phyloP scores from a whole-genome alignment of 345 rosid genomes.

The Nephelium lappaceum region DNA sequence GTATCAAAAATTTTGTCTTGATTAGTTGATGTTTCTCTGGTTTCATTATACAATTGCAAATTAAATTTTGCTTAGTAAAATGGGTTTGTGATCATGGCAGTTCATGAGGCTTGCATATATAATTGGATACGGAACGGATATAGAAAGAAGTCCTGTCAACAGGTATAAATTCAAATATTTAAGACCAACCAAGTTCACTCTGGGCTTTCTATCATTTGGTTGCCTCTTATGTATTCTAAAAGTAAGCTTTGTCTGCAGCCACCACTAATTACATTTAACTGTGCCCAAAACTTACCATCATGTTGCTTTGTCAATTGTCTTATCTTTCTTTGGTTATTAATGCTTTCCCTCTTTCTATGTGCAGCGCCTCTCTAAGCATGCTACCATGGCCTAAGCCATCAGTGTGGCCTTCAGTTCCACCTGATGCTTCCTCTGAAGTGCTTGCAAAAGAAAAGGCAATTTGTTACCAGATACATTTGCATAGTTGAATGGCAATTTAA shows the following conservation, averaged over 20 bases:
- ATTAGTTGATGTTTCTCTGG: conserved; percentile 11
- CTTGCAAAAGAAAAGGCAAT: conserved; percentile 94
- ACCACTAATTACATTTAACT: neutral
- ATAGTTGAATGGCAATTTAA: neutral
- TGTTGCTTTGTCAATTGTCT: conserved; percentile 14
- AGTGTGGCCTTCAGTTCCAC: conserved; percentile 92
- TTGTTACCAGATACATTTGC: conserved; percentile 22
- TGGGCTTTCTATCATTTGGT: conserved; percentile 13
- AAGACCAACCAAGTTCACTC: neutral
- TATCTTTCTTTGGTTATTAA: conserved; percentile 18
- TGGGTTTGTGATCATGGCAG: conserved; percentile 53
- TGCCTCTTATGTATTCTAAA: neutral
- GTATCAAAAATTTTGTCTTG: neutral
- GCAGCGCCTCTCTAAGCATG: conserved; percentile 98
- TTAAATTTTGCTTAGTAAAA: conserved; percentile 21
- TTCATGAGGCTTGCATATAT: conserved; percentile 95
- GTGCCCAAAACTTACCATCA: conserved; percentile 11
- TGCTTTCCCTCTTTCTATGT: conserved; percentile 30
- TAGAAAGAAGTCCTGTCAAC: conserved; percentile 95
- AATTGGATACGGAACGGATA: conserved; percentile 82
- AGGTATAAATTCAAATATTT: conserved; percentile 49
- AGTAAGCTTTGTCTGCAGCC: neutral
- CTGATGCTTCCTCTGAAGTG: conserved; percentile 79
- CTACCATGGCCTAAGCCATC: conserved; percentile 98
- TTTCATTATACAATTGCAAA: neutral